Conservation (phyloP, 768 basidiomycete species). For the Phanerochaete sordida region DNA sequence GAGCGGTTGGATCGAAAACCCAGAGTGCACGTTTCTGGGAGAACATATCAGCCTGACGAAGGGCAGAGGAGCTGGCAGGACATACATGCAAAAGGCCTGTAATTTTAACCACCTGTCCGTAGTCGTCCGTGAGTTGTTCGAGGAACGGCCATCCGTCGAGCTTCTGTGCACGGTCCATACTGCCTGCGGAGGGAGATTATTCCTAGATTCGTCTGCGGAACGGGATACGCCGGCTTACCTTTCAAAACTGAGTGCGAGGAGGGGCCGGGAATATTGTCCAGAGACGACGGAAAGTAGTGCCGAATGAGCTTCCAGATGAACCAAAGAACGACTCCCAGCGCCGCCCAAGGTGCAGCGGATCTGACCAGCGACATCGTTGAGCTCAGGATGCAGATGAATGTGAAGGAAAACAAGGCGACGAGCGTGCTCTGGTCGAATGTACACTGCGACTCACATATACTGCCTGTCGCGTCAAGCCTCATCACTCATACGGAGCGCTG, state of each 20-base stretch:
- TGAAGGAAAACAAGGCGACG: too few species aligned
- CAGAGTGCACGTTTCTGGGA: slow-evolving; percentile 46
- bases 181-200: neutral
- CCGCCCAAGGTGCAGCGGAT: neutral
- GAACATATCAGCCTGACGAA: neutral
- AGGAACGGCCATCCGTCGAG: slow-evolving; percentile 5
- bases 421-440: too few species aligned
- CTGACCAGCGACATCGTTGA: too few species aligned
- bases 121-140: slow-evolving; percentile 19
- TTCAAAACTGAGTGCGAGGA: neutral
- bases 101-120: slow-evolving; percentile 43
- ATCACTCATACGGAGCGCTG: too few species aligned
- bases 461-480: too few species aligned
- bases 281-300: neutral
- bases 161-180: neutral
- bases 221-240: neutral
- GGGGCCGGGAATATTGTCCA: neutral
- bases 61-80: too few species aligned
- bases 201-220: too few species aligned
- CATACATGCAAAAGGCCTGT: slow-evolving; percentile 46
- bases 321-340: neutral
- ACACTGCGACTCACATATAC: too few species aligned
- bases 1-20: slow-evolving; percentile 43
- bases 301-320: neutral
- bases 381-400: too few species aligned